phyloP scores from a whole-genome alignment of 2,329 filamentous ascomycete species.

The Phaeophleospora eucalypticola region DNA sequence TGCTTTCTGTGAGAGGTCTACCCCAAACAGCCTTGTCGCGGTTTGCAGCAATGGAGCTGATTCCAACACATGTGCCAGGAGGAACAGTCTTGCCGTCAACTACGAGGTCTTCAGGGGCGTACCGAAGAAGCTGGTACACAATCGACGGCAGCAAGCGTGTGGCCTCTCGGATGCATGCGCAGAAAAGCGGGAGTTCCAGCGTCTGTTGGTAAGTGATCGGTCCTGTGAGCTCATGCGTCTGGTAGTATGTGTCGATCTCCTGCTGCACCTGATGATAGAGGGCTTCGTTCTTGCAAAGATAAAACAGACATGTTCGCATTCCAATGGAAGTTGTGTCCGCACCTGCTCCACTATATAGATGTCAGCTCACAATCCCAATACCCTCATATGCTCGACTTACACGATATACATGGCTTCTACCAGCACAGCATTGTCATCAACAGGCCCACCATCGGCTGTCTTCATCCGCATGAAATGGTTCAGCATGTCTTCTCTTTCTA shows the following conservation, averaged over 20 bases:
- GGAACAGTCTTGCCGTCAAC: conserved; percentile 27
- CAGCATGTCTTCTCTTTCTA: conserved; percentile 16
- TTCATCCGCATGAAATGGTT: conserved; percentile 14
- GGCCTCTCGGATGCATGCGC: conserved; percentile 34
- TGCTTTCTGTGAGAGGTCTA: neutral
- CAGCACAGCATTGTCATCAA: conserved; percentile 7
- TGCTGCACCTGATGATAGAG: conserved; percentile 4
- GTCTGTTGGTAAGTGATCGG: conserved; percentile 25
- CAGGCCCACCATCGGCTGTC: conserved; percentile 4
- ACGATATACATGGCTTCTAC: conserved; percentile 14
- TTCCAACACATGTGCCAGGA: conserved; percentile 2
- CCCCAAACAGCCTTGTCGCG: conserved; percentile 5
- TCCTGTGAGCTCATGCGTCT: conserved; percentile 18
- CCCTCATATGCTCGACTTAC: too few relatives aligned
- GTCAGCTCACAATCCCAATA: too few relatives aligned
- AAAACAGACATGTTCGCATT: conserved; percentile 8
- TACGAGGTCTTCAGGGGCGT: conserved; percentile 31
- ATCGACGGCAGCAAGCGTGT: conserved; percentile 23
- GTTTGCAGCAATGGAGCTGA: conserved; percentile 8
- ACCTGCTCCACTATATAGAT: conserved; percentile 13
- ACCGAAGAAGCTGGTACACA: conserved; percentile 28
- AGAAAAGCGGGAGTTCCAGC: conserved; percentile 29
- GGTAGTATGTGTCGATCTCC: conserved; percentile 37
- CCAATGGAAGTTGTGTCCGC: conserved; percentile 14
- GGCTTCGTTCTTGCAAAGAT: conserved; percentile 6